Evolutionary conservation across 176 grass and related monocot species (phyloP), one percentile per base, ranked within the genome.

Genomic region (Puccinellia tenuiflora): DNA sequence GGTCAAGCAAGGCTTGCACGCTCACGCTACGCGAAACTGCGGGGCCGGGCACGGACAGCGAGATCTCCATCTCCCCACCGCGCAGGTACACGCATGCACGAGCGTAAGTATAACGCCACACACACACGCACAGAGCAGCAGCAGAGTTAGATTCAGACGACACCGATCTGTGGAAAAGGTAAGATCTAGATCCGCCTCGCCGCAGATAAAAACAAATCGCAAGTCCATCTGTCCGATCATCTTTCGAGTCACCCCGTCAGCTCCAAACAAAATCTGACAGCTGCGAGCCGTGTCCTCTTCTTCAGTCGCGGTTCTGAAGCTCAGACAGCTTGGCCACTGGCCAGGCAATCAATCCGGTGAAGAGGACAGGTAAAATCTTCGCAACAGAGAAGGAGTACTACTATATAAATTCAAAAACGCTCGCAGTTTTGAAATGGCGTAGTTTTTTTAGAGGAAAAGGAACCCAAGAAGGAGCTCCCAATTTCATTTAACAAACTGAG

Each of bases 261-360:
- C 80, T 68, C 75, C 9, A 8, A 34, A 83, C 88, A 79, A 86
- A 90, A 16, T 18, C 43, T 46, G 79, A 83, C 88, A 90, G 74
- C 84, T 79, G 80, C 88, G 8, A 42, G 56, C 45, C 88, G 21
- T 71, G 73, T 73, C 80, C 43, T 62, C 83, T 81, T 39, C 7
- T 4, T 25, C 39, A 2, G 10, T 21, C 3, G 4, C n/a, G 17
- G 46, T 17, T 78, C 75, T 42, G 70, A 30, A 34, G 15, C 14
- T 40, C 31, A 14, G 33, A 34, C 69, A 56, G 25, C 56, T 64
- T 3, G 35, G 34, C 66, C 21, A 64, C n/a, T n/a, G 1, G 12
- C 51, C n/a, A n/a, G n/a, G n/a, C n/a, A n/a, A n/a, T n/a, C n/a
- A 34, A 63, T 6, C n/a, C 51, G 34, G 42, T 37, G 52, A 39